phyloP scores from a whole-genome alignment of 2,329 filamentous ascomycete genomes.

The Cylindrodendrum hubeiense region DNA sequence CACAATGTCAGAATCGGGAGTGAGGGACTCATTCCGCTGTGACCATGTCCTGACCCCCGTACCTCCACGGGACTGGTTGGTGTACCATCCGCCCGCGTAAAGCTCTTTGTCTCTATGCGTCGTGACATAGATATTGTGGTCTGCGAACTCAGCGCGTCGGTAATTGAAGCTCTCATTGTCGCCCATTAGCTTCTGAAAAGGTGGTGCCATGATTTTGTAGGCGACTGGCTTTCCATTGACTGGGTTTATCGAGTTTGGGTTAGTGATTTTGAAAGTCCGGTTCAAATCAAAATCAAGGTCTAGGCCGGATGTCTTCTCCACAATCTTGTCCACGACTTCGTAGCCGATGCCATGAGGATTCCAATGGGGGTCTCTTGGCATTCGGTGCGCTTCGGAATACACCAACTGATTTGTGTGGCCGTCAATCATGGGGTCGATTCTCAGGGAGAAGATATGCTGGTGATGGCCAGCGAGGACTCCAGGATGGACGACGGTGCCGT shows the following conservation, averaged over 20 bases:
- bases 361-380: conserved; percentile 11
- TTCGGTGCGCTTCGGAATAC: conserved; percentile 58
- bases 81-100: conserved; percentile 68
- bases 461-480: conserved; percentile 59
- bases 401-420: conserved; percentile 57
- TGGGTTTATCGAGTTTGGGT: conserved; percentile 11
- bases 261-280: conserved; percentile 20
- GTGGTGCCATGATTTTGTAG: conserved; percentile 22
- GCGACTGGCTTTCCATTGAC: conserved; percentile 9
- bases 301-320: conserved; percentile 19
- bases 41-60: conserved; percentile 45
- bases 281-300: conserved; percentile 19
- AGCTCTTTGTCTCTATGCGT: conserved; percentile 68
- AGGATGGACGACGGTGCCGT: conserved; percentile 21
- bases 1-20: too few species aligned
- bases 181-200: conserved; percentile 16
- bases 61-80: conserved; percentile 48
- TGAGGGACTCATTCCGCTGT: too few species aligned
- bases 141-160: conserved; percentile 23
- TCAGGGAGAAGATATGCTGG: conserved; percentile 81
- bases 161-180: conserved; percentile 9
- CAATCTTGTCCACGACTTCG: not conserved
- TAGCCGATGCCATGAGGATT: conserved; percentile 26
- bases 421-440: conserved; percentile 63
- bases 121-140: conserved; percentile 24